These are phyloP conservation scores for Fusarium equiseti DNA, from an alignment of 2,329 filamentous ascomycete species.

Conservation along the genomic window DNA sequence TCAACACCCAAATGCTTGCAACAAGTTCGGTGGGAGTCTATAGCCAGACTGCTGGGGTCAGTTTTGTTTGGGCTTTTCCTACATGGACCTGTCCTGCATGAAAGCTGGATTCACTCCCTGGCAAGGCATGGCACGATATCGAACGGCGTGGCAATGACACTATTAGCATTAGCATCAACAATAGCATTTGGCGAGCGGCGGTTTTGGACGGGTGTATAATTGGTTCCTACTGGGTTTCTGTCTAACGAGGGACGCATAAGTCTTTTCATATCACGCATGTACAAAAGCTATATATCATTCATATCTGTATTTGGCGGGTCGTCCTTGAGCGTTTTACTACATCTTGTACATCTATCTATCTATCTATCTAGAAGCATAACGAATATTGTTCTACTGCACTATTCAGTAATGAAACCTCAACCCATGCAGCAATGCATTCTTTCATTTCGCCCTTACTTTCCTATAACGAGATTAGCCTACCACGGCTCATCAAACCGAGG, in stretches of 20 bases:
- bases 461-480: constrained; percentile 10
- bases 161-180: constrained; percentile 34
- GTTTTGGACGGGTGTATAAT: constrained; percentile 34
- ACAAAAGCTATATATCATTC: constrained; percentile 28
- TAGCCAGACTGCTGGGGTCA: constrained; percentile 8
- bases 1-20: constrained; percentile 4
- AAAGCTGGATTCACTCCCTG: constrained; percentile 4
- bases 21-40: constrained; percentile 13
- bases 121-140: constrained; percentile 29
- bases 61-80: constrained; percentile 15
- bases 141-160: constrained; percentile 23
- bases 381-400: constrained; percentile 7
- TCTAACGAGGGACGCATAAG: constrained; percentile 20
- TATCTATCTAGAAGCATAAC: constrained; percentile 29
- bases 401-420: constrained; percentile 12
- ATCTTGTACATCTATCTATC: constrained; percentile 2
- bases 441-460: not conserved
- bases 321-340: constrained; percentile 5
- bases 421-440: not conserved
- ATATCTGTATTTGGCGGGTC: constrained; percentile 6
- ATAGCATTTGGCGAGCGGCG: constrained; percentile 36
- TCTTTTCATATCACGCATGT: constrained; percentile 31
- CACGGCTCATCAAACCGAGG: constrained; percentile 13
- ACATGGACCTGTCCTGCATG: constrained; percentile 23
- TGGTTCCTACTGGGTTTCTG: constrained; percentile 7